phyloP scores from a whole-genome alignment of 2,329 filamentous ascomycete genomes.

The Aureobasidium sp. region DNA sequence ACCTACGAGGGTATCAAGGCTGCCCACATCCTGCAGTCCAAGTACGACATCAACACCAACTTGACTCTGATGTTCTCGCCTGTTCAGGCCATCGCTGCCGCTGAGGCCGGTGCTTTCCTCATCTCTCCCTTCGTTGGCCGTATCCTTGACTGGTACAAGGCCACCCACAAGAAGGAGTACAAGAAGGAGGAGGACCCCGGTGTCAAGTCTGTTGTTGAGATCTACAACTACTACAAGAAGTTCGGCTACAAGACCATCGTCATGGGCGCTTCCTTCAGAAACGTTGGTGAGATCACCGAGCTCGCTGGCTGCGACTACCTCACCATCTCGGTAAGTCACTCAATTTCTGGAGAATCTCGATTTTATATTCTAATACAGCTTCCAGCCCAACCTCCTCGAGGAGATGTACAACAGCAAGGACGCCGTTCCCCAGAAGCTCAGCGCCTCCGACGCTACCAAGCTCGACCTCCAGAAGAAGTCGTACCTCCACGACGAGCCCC shows the following conservation, averaged over 20 bases:
- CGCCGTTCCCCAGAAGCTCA: constrained; percentile 86
- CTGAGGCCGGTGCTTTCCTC: constrained; percentile 91
- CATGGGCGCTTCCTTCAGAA: constrained; percentile 99
- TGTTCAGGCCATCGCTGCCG: constrained; percentile 88
- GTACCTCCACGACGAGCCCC: constrained; percentile 83
- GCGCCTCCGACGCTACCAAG: constrained; percentile 56
- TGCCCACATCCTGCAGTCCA: constrained; percentile 88
- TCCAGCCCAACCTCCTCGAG: constrained; percentile 83
- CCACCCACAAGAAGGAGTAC: constrained; percentile 89
- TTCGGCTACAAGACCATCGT: constrained; percentile 98
- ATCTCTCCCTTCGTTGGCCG: constrained; percentile 99
- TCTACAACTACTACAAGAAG: constrained; percentile 99
- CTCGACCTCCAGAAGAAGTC: constrained; percentile 79
- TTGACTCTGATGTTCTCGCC: constrained; percentile 97
- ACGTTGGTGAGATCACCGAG: constrained; percentile 93
- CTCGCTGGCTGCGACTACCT: constrained; percentile 97
- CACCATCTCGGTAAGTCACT: constrained; percentile 75
- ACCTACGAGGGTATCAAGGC: constrained; percentile 99
- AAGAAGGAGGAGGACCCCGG: constrained; percentile 84
- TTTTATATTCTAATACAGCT: constrained; percentile 18
- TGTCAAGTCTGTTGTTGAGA: constrained; percentile 84
- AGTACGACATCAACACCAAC: constrained; percentile 98
- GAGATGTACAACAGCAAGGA: constrained; percentile 80
- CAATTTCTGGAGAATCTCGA: too few relatives aligned
- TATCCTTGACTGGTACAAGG: constrained; percentile 99